phyloP scores from a whole-genome alignment of 2,329 filamentous ascomycete genomes.

The Aspergillus caelatus region DNA sequence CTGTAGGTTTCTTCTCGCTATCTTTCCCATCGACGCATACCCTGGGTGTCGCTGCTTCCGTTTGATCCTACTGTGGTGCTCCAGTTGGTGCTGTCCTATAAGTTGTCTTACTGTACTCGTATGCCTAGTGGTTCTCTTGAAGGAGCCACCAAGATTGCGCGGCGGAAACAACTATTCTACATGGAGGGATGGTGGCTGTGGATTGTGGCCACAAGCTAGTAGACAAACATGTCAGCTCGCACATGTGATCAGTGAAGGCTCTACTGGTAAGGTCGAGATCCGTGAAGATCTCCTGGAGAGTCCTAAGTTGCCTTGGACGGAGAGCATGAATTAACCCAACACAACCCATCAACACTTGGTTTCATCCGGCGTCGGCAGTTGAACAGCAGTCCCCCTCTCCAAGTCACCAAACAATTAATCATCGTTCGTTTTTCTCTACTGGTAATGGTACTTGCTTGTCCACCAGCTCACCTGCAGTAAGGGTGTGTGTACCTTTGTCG shows the following conservation, averaged over 20 bases:
- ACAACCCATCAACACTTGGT: too few species aligned
- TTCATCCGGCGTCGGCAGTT: too few species aligned
- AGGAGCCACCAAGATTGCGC: slow-evolving; percentile 56
- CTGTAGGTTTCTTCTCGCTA: not conserved
- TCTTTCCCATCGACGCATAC: not conserved
- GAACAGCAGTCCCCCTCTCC: too few species aligned
- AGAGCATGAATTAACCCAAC: too few species aligned
- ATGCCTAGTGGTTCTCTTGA: not conserved
- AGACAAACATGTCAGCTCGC: slow-evolving; percentile 58
- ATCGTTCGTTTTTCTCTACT: too few species aligned
- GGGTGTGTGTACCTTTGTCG: not conserved
- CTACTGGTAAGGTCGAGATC: slow-evolving; percentile 7
- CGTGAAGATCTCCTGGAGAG: slow-evolving; percentile 72
- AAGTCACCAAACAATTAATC: too few species aligned
- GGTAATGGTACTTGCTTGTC: too few species aligned
- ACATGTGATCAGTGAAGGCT: slow-evolving; percentile 1
- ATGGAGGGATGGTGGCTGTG: slow-evolving; percentile 84
- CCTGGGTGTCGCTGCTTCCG: not conserved
- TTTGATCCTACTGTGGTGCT: not conserved
- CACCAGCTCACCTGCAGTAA: too few species aligned
- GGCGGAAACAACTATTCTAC: slow-evolving; percentile 68
- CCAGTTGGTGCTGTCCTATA: not conserved
- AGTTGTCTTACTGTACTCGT: not conserved
- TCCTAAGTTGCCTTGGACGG: slow-evolving; percentile 63
- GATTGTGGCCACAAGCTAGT: slow-evolving; percentile 56